These are phyloP conservation scores for Babesia ovata DNA, from an alignment of 169 alveolate species.

Conservation along the genomic window DNA sequence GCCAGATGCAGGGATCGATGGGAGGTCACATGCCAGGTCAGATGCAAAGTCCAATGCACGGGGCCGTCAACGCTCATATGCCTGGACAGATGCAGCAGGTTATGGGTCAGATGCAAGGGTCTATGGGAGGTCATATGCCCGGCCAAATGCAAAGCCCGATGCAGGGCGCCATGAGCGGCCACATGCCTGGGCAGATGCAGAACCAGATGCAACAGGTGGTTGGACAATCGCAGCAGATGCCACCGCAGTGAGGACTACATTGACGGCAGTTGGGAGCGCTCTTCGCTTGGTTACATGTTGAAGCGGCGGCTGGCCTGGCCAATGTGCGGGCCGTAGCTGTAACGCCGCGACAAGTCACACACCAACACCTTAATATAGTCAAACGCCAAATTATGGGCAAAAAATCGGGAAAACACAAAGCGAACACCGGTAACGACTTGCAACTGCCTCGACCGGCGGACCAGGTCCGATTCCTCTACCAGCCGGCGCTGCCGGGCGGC, in stretches of 20 bases:
- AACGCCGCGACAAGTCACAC: background rate
- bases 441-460: slow-evolving; percentile 11
- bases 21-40: slow-evolving; percentile 18
- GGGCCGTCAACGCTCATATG: background rate
- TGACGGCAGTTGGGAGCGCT: too few relatives aligned
- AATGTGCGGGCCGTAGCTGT: background rate
- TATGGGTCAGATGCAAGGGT: background rate
- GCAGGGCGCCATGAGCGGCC: background rate
- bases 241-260: slow-evolving; percentile 8
- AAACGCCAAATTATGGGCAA: slow-evolving; percentile 2
- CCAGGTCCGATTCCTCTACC: slow-evolving; percentile 28
- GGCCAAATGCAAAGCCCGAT: background rate
- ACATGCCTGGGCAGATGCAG: background rate
- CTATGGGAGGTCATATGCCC: background rate
- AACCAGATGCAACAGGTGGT: background rate
- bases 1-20: slow-evolving; percentile 10
- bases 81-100: slow-evolving; percentile 6
- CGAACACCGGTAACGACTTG: background rate
- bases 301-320: background rate
- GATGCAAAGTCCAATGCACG: slow-evolving; percentile 4
- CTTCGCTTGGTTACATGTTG: too few relatives aligned
- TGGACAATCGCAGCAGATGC: background rate
- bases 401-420: background rate
- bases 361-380: background rate
- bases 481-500: slow-evolving; percentile 15